These are phyloP conservation scores for Pyropia yezoensis DNA, from an alignment of 23 red algal species.

Conservation along the genomic window DNA sequence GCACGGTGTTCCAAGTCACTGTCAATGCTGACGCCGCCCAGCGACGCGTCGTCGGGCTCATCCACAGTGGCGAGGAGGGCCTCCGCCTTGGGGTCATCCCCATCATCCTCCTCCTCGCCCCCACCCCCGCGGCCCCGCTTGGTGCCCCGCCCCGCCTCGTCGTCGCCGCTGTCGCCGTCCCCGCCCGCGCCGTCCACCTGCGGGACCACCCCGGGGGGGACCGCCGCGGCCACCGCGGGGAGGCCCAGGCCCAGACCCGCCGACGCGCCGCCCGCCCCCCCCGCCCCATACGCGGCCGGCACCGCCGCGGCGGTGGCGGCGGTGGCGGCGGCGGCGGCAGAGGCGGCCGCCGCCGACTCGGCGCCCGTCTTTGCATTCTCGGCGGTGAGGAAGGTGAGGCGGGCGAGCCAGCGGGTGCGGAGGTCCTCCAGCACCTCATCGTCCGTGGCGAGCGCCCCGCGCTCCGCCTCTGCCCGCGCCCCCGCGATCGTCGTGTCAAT, in stretches of 20 bases:
- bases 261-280: not conserved
- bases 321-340: not conserved
- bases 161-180: not conserved
- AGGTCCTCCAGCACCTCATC: constrained; percentile 31
- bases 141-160: constrained; percentile 14
- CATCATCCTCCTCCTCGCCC: constrained; percentile 18
- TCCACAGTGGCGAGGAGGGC: too few species aligned
- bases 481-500: constrained; percentile 63
- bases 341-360: not conserved
- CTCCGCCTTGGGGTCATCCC: not conserved
- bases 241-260: not conserved
- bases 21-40: constrained; percentile 7
- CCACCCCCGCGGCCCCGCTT: constrained; percentile 21
- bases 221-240: constrained; percentile 8
- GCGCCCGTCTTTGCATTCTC: constrained; percentile 20
- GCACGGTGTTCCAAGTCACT: constrained; percentile 26
- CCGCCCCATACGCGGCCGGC: not conserved
- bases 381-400: constrained; percentile 11
- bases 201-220: constrained; percentile 1
- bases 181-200: constrained; percentile 4
- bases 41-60: too few species aligned
- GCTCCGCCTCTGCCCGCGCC: constrained; percentile 45
- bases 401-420: constrained; percentile 28
- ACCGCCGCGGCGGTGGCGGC: not conserved
- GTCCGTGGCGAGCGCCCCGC: constrained; percentile 20